Evolutionary conservation across 139 green algal species (phyloP).

Genomic region (Haematococcus lacustris): DNA sequence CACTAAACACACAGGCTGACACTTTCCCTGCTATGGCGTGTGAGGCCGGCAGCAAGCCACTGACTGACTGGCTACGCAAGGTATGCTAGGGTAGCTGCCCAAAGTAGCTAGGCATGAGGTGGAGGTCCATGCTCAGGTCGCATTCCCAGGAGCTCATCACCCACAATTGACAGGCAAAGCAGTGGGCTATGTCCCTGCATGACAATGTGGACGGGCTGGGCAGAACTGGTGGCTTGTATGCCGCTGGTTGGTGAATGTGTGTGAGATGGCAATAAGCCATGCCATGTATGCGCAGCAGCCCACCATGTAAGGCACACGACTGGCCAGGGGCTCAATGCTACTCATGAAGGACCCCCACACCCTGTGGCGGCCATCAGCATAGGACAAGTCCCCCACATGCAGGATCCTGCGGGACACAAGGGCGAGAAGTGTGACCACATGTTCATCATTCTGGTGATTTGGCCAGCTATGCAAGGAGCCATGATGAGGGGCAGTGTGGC

Average conservation of each 20-base stretch:
- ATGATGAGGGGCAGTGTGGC: slow-evolving; percentile 23
- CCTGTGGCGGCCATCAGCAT: slow-evolving; percentile 38
- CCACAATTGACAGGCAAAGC: no score
- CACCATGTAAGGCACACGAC: slow-evolving; percentile 64
- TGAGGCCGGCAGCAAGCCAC: no score
- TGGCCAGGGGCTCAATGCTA: slow-evolving; percentile 54
- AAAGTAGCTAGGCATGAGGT: neutral
- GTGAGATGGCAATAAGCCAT: neutral
- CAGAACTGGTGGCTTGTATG: neutral
- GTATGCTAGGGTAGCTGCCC: no score
- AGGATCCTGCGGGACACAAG: no score
- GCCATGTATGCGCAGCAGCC: neutral
- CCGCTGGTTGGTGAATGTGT: no score
- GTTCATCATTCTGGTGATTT: no score
- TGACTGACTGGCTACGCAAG: no score
- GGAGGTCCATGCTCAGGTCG: no score
- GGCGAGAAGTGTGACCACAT: no score
- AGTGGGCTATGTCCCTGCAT: neutral
- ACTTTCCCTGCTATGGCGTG: no score
- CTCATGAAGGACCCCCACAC: slow-evolving; percentile 75
- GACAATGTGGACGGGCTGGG: neutral
- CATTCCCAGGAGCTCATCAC: no score
- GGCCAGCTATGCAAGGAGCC: slow-evolving; percentile 38
- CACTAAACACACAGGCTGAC: no score
- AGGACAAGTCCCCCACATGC: slow-evolving; percentile 40